These are phyloP conservation scores for Anacardium occidentale DNA, from an alignment of 345 rosid genomes.

Conservation along the genomic window DNA sequence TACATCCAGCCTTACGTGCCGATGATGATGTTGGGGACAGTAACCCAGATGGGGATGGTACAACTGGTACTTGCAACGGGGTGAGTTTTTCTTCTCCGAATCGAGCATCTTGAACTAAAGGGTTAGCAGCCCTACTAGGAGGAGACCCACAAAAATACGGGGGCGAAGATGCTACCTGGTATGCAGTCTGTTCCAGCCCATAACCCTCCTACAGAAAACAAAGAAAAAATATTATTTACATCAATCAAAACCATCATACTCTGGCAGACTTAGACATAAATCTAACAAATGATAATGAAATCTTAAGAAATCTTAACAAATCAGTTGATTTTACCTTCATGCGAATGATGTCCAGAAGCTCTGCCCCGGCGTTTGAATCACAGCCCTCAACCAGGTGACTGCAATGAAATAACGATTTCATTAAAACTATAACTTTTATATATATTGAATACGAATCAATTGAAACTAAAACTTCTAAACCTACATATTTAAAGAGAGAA, in stretches of 20 bases:
- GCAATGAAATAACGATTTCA: background rate
- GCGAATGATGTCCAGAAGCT: constrained; percentile 79
- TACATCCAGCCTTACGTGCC: constrained; percentile 67
- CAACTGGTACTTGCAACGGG: constrained; percentile 34
- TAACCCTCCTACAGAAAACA: constrained; percentile 49
- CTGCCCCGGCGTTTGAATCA: constrained; percentile 65
- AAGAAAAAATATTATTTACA: background rate
- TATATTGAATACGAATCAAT: background rate
- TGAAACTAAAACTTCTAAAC: background rate
- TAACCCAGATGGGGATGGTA: constrained; percentile 54
- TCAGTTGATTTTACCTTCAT: constrained; percentile 48
- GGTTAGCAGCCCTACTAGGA: constrained; percentile 81
- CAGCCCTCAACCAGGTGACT: constrained; percentile 61
- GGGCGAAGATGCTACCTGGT: constrained; percentile 56
- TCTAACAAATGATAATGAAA: background rate
- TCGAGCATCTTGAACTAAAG: constrained; percentile 75
- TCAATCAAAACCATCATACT: background rate
- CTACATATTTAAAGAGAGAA: background rate
- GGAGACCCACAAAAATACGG: constrained; percentile 88
- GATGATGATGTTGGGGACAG: constrained; percentile 61
- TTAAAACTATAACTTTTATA: no score
- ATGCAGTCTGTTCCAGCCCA: constrained; percentile 46
- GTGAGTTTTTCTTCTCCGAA: constrained; percentile 66
- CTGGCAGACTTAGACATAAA: background rate
- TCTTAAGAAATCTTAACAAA: background rate